Evolutionary conservation across 2,329 filamentous ascomycete genomes (phyloP), one percentile per base, ranked within the genome.

Genomic region (Aspergillus intermedius): DNA sequence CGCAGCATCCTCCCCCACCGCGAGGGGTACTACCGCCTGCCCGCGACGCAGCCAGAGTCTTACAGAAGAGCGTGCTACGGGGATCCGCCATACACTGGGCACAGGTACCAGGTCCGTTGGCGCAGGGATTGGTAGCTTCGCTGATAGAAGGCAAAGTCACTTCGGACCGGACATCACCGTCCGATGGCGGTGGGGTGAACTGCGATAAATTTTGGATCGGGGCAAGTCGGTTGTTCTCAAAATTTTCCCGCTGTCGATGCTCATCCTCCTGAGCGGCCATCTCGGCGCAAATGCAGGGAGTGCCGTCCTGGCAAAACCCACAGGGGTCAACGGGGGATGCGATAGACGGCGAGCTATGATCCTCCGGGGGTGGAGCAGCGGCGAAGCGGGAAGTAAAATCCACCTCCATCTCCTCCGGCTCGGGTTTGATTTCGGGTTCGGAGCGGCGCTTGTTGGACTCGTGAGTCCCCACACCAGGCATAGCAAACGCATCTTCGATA

Each of bases 231-330:
- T 64, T 69, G 46, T 60, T 63, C 49, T 68, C 64, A 25, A 64
- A 64, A 1, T 57, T 25, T 72, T 76, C 65, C 79, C 78, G 53
- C 73, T 73, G 46, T 54, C 51, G 62, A 49, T 54, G 65, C 52
- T 61, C 60, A 54, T 67, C 65, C 54, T 66, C 65, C 50, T 74
- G 73, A 6, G 71, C 71, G 3, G 72, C 71, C 69, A 77, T 74
- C 55, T 91, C 87, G 21, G 87, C 87, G 66, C 88, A 93, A 55
- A 90, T 82, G 62, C 88, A 93, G 58, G 88, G 88, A 0, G 85
- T 90, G 4, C 86, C 87, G 51, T 91, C 86, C 53, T 84, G 81
- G 68, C 88, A 93, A 70, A 93, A 93, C 5, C 88, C 88, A 64
- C 88, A 93, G 17, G 81, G 79, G 58, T 91, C 87, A 53, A 81